phyloP scores from a whole-genome alignment of 306 rosid genomes.

The Medicago ruthenica region DNA sequence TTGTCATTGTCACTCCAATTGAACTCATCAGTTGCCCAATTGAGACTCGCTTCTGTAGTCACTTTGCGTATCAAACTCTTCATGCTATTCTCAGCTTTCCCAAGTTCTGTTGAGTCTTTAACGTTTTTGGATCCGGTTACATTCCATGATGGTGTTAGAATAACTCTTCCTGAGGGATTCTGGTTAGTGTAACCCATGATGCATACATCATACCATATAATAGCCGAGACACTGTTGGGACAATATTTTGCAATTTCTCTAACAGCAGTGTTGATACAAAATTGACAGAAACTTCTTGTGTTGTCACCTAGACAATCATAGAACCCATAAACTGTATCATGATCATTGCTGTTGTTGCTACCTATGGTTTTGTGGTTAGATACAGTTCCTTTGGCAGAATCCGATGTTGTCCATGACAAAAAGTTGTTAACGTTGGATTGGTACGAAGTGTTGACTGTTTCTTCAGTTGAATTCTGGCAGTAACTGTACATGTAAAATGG shows the following conservation, averaged over 20 bases:
- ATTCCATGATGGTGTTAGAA: background rate
- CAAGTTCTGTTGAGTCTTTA: conserved; percentile 2
- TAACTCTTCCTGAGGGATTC: background rate
- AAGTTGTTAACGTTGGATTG: conserved; percentile 23
- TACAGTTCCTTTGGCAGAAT: background rate
- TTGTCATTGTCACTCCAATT: background rate
- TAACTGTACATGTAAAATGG: background rate
- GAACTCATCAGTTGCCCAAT: conserved; percentile 11
- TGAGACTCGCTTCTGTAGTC: background rate
- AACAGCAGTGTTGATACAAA: conserved; percentile 34
- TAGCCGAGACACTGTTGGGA: conserved; percentile 1
- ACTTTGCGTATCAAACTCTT: conserved; percentile 28
- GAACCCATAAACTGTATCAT: conserved; percentile 11
- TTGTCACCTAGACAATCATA: conserved; percentile 18
- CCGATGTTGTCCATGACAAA: conserved; percentile 5
- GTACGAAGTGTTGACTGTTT: background rate
- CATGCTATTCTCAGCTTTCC: conserved; percentile 1
- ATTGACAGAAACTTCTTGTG: conserved; percentile 21
- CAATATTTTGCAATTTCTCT: background rate
- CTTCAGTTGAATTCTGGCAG: conserved; percentile 23
- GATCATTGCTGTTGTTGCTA: background rate
- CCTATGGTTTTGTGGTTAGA: conserved; percentile 20
- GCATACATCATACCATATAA: conserved; percentile 40
- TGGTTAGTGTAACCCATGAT: conserved; percentile 30
- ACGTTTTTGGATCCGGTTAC: background rate